These are phyloP conservation scores for Osmozyma mogii DNA, from an alignment of 805 yeast genomes.

Conservation along the genomic window DNA sequence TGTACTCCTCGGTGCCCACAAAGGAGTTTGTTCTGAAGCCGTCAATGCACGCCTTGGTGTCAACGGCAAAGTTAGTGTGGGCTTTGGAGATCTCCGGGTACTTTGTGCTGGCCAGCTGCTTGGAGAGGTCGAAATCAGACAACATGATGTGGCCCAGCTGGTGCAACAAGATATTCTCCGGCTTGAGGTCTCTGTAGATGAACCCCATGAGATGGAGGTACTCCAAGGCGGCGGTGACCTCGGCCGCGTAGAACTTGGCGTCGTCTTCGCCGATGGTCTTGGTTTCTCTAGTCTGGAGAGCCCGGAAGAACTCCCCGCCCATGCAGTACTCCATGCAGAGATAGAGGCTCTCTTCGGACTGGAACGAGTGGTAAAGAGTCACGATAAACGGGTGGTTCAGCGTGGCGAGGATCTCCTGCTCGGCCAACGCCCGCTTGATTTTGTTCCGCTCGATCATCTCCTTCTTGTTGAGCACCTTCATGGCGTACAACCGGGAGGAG, in stretches of 20 bases:
- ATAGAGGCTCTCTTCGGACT: constrained; percentile 83
- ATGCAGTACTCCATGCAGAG: constrained; percentile 98
- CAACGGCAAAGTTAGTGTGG: constrained; percentile 52
- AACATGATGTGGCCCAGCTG: constrained; percentile 98
- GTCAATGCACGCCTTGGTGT: constrained; percentile 91
- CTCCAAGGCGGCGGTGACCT: constrained; percentile 94
- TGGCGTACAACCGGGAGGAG: constrained; percentile 73
- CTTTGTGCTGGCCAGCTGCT: constrained; percentile 72
- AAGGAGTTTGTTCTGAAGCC: constrained; percentile 96
- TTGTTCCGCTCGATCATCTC: constrained; percentile 96
- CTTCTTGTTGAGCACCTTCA: constrained; percentile 82
- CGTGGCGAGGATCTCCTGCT: constrained; percentile 92
- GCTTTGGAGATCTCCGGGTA: constrained; percentile 60
- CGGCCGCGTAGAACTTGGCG: constrained; percentile 92
- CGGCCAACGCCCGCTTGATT: constrained; percentile 90
- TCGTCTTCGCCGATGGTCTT: constrained; percentile 82
- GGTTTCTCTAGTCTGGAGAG: constrained; percentile 81
- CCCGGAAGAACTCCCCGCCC: constrained; percentile 98
- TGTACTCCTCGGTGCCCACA: constrained; percentile 98
- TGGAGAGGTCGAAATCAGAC: constrained; percentile 91
- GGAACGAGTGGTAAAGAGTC: constrained; percentile 92
- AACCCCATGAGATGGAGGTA: constrained; percentile 95
- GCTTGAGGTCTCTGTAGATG: constrained; percentile 92
- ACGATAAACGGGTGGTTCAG: constrained; percentile 97
- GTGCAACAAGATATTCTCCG: constrained; percentile 89